Conservation (phyloP, 2,329 filamentous ascomycete genomes). For the Fusarium xyrophilum region DNA sequence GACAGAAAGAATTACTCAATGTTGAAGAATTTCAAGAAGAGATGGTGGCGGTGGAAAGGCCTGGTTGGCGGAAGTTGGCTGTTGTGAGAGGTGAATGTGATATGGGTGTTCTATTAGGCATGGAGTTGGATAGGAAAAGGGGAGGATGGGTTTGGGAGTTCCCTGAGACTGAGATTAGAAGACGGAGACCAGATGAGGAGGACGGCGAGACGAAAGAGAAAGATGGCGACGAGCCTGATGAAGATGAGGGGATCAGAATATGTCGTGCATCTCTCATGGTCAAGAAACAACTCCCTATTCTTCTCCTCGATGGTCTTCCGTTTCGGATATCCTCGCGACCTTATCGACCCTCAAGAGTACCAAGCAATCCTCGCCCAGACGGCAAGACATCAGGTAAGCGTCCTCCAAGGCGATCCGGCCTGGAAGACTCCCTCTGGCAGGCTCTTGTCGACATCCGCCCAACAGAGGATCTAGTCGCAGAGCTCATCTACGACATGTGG, state of each 20-base stretch:
- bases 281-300: conserved; percentile 33
- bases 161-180: conserved; percentile 26
- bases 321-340: conserved; percentile 2
- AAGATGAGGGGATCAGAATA: conserved; percentile 32
- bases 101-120: conserved; percentile 23
- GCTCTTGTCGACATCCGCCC: conserved; percentile 21
- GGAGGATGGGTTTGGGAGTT: conserved; percentile 39
- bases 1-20: conserved; percentile 25
- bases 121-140: conserved; percentile 26
- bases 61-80: conserved; percentile 34
- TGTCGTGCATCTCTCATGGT: conserved; percentile 33
- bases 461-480: conserved; percentile 33
- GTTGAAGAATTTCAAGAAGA: conserved; percentile 32
- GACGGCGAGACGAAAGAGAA: not conserved
- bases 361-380: conserved; percentile 1
- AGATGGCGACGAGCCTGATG: not conserved
- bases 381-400: not conserved
- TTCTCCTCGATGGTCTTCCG: conserved; percentile 35
- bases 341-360: conserved; percentile 7
- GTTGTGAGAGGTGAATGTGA: conserved; percentile 37
- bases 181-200: not conserved
- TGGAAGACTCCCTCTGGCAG: conserved; percentile 35
- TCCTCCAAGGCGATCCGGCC: conserved; percentile 8
- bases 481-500: conserved; percentile 41
- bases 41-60: conserved; percentile 20